Base-by-base conservation (phyloP, 2,329 filamentous ascomycete genomes). In the Arthrinium phaeospermum region DNA sequence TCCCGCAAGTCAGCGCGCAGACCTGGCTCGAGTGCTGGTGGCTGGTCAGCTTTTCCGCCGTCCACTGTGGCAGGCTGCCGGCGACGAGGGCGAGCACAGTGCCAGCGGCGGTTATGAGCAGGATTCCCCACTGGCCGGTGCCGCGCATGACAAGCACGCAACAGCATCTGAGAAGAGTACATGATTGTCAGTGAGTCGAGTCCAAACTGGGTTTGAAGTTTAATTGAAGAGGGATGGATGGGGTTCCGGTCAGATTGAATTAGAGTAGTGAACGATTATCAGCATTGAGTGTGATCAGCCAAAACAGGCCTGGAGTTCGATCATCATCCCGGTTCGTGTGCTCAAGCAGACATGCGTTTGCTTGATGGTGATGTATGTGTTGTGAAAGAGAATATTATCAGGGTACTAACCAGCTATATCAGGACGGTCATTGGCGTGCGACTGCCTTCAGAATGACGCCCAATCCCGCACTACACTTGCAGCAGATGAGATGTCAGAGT, bases 251-350 rank as follows among this genome's bases (percentile, higher is more conserved):
- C 57, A 64, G 57, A 64, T 64, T 41, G 34, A 14, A 64, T 64
- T 64, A 64, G 57, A 64, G 57, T 64, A 12, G 57, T 64, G 57
- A 64, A 64, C 57, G 34, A 64, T 64, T 41, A 64, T 64, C 57
- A 64, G 57, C 34, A 64, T 57, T 14, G 51, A 53, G 10, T 34
- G 19, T 64, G 57, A 41, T 64, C 57, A 64, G 57, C 57, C 57
- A 64, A 64, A 64, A 64, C 57, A 64, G 57, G 57, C 57, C 57
- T 64, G 12, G 2, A 41, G 57, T 64, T 64, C 34, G 57, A 64
- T 64, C 34, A 64, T 64, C 57, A 64, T 41, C 57, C 57, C 57
- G 57, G 57, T 41, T 64, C 19, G 57, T 41, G 34, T 24, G 24
- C 10, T n/a, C 57, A 64, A 37, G 19, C 19, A 61, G 22, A 22